Percentiles rank a stretch among this genome's conserved stretches.
Conservation (phyloP, 208 protist genomes). For the Phytomonas francai region DNA sequence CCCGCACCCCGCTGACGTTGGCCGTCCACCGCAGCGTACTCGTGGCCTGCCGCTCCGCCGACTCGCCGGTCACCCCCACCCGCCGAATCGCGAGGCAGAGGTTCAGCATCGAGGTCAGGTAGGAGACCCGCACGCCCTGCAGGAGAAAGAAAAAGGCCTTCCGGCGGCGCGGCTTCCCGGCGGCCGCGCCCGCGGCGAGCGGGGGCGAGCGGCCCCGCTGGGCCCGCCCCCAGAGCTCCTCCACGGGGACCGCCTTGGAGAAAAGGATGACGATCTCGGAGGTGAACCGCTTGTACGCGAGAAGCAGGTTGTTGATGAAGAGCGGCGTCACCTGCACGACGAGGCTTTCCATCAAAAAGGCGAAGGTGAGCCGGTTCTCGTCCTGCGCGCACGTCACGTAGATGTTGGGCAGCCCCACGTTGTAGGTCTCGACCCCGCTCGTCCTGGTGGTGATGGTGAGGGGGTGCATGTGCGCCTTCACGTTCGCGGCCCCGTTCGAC, state of each 20-base stretch:
- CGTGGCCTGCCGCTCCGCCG: conserved; percentile 15
- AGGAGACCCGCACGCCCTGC: conserved; percentile 54
- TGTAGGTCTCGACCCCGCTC: conserved; percentile 26
- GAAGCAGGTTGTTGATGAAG: conserved; percentile 70
- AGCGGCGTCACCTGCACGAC: conserved; percentile 65
- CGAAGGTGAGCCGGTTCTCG: conserved; percentile 33
- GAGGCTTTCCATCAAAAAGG: conserved; percentile 60
- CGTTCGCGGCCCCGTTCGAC: conserved; percentile 38
- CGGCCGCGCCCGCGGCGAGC: background rate
- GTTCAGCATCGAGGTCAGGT: conserved; percentile 77
- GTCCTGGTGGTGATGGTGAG: conserved; percentile 48
- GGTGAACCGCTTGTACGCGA: conserved; percentile 49
- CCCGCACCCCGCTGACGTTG: conserved; percentile 52
- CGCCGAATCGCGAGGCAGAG: conserved; percentile 57
- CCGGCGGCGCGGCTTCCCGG: conserved; percentile 6
- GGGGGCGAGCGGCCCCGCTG: background rate
- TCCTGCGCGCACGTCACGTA: conserved; percentile 70
- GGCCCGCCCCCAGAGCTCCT: background rate
- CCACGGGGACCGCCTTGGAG: background rate
- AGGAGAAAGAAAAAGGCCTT: conserved; percentile 63
- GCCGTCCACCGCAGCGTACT: conserved; percentile 44
- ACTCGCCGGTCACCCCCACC: conserved; percentile 50
- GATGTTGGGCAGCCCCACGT: conserved; percentile 56
- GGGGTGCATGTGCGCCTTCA: conserved; percentile 72
- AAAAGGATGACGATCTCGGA: background rate